Base-by-base conservation (phyloP, 768 basidiomycete genomes). In the Cystobasidium ongulense region DNA sequence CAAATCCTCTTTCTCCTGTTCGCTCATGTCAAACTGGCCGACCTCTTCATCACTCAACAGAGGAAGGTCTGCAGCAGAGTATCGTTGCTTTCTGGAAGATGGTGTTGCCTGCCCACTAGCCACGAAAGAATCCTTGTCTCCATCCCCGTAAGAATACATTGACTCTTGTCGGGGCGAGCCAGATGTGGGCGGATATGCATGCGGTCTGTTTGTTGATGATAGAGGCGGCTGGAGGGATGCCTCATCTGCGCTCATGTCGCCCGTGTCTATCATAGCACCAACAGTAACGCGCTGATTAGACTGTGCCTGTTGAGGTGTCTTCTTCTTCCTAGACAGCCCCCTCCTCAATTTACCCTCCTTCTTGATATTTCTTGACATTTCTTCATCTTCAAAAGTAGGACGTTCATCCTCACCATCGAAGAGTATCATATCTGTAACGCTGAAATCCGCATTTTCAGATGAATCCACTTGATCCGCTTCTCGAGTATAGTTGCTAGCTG, bases 401-500 rank as follows among this genome's bases (percentile, higher is more conserved):
- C 89, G 86, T 70, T 83, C 83, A 52, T 87, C 83, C 75, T 91
- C 90, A 29, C 89, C 89, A 74, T 90, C 88, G 78, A 90, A 91
- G 77, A 90, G 88, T 3, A 89, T 89, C 73, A 88, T 81, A 76
- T 90, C 88, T 3, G 88, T 81, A 0, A 86, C 83, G n/a, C 80
- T 79, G 27, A 81, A 79, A 31, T 66, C 62, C 36, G 38, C 74
- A 35, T 50, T 50, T 4, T 50, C 46, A 7, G 46, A 50, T 8
- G 46, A 41, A 59, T 13, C 33, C 21, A 33, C n/a, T 38, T 61
- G 39, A 25, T 35, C 71, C 18, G 68, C 65, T 33, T 70, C 64
- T 46, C 75, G 50, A 41, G 25, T 52, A 31, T 35, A 36, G 27
- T n/a, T 43, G 64, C 35, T 27, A 27, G 61, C 36, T 63, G 62